Evolutionary conservation across 371 early-diverging fungal genomes (phyloP).

Genomic region (Sporodiniella umbellata): DNA sequence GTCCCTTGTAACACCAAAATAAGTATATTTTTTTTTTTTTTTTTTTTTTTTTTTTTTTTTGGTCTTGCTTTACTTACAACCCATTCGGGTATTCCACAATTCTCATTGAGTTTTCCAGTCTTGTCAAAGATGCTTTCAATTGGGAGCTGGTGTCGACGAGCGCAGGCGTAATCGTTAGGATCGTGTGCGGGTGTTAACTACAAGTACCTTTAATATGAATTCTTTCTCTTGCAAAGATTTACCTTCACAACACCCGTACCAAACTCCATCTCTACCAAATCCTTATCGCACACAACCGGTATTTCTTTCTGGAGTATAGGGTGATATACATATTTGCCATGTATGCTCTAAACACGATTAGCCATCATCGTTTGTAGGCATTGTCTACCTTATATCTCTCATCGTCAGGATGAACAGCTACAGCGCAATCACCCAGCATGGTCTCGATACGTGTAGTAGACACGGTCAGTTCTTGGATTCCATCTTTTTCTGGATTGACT

Average conservation of each 20-base stretch:
- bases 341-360: constrained; percentile 48
- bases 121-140: constrained; percentile 83
- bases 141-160: constrained; percentile 80
- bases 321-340: constrained; percentile 85
- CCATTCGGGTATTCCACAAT: constrained; percentile 54
- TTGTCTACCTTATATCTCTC: constrained; percentile 64
- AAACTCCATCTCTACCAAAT: constrained; percentile 88
- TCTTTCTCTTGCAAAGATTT: too few species aligned
- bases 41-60: too few species aligned
- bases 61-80: constrained; percentile 32
- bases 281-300: constrained; percentile 87
- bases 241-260: constrained; percentile 98
- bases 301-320: constrained; percentile 78
- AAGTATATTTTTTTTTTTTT: too few species aligned
- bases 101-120: constrained; percentile 71
- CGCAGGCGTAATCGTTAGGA: constrained; percentile 92
- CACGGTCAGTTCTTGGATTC: constrained; percentile 70
- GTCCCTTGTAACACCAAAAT: constrained; percentile 43
- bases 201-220: too few species aligned
- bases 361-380: not conserved
- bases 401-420: constrained; percentile 95
- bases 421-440: constrained; percentile 97
- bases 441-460: constrained; percentile 99
- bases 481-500: constrained; percentile 50
- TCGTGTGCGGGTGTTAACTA: constrained; percentile 98